These are phyloP conservation scores for Chaetoceros muelleri DNA, from an alignment of 108 stramenopile genomes.

Conservation along the genomic window DNA sequence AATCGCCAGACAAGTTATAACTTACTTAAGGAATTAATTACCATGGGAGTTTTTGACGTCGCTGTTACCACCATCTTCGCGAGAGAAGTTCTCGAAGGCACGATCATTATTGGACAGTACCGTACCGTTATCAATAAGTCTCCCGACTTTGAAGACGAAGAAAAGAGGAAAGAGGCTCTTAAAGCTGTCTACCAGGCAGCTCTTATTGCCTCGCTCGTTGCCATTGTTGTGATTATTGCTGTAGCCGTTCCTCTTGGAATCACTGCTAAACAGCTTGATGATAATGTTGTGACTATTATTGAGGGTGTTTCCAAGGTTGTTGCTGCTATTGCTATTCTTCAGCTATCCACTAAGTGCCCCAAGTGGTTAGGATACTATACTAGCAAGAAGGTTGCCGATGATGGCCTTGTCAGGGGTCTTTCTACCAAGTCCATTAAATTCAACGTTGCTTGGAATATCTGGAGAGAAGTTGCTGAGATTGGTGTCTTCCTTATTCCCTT, in stretches of 20 bases:
- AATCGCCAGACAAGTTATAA: too few species aligned
- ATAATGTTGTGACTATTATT: slow-evolving; percentile 6
- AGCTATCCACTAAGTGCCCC: slow-evolving; percentile 14
- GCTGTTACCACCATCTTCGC: slow-evolving; percentile 19
- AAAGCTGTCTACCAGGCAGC: slow-evolving; percentile 9
- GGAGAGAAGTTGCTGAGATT: slow-evolving; percentile 14
- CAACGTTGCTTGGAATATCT: slow-evolving; percentile 22
- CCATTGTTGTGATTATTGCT: slow-evolving; percentile 4
- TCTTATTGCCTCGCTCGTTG: slow-evolving; percentile 6
- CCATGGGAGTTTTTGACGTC: too few species aligned
- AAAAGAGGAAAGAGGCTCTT: not conserved
- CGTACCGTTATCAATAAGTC: slow-evolving; percentile 2
- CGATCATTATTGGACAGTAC: slow-evolving; percentile 8
- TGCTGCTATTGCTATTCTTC: slow-evolving; percentile 10
- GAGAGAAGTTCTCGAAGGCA: slow-evolving; percentile 12
- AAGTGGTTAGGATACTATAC: slow-evolving; percentile 10
- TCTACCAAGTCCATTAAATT: slow-evolving; percentile 8
- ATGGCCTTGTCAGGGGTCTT: slow-evolving; percentile 3
- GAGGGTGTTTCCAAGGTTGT: slow-evolving; percentile 21
- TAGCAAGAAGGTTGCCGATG: slow-evolving; percentile 11
- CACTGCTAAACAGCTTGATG: not conserved
- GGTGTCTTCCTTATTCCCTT: slow-evolving; percentile 13
- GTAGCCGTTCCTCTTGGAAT: slow-evolving; percentile 8
- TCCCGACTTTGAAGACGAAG: not conserved
- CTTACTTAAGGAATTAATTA: too few species aligned